Conservation (phyloP, 441 rosid species). For the Adansonia madagascariensis region DNA sequence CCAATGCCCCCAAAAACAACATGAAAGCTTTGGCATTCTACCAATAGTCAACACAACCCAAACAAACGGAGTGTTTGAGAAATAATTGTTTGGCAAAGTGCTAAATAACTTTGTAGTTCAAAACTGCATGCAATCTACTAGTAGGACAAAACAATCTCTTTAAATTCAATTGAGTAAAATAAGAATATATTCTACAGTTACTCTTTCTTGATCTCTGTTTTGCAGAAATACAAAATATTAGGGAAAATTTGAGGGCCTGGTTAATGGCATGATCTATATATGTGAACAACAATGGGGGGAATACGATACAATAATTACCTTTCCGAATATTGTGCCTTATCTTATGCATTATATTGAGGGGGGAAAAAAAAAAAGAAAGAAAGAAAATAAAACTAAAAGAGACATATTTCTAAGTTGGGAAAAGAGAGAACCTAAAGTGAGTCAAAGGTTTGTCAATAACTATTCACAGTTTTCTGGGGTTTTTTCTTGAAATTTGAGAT, state of each 20-base stretch:
- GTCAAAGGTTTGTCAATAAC: constrained; percentile 45
- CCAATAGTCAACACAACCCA: background rate
- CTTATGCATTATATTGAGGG: constrained; percentile 28
- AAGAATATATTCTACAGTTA: constrained; percentile 42
- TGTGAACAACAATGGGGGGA: constrained; percentile 51
- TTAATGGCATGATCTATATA: constrained; percentile 42
- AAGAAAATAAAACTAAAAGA: constrained; percentile 13
- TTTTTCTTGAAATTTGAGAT: constrained; percentile 83
- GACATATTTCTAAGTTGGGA: constrained; percentile 8
- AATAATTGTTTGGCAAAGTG: background rate
- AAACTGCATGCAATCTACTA: background rate
- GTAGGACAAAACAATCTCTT: constrained; percentile 29
- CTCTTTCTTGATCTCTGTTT: constrained; percentile 27
- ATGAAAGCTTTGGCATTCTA: background rate
- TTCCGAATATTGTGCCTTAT: constrained; percentile 37
- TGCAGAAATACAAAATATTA: constrained; percentile 26
- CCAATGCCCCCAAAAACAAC: background rate
- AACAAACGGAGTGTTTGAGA: background rate
- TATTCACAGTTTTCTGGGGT: constrained; percentile 73
- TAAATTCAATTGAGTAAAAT: constrained; percentile 24
- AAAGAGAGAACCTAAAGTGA: constrained; percentile 19
- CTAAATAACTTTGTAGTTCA: background rate
- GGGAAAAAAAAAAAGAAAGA: constrained; percentile 7
- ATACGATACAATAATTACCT: constrained; percentile 54
- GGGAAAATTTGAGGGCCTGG: constrained; percentile 33